Base-by-base conservation (phyloP, 2,329 filamentous ascomycete species). In the Fusarium hostae region DNA sequence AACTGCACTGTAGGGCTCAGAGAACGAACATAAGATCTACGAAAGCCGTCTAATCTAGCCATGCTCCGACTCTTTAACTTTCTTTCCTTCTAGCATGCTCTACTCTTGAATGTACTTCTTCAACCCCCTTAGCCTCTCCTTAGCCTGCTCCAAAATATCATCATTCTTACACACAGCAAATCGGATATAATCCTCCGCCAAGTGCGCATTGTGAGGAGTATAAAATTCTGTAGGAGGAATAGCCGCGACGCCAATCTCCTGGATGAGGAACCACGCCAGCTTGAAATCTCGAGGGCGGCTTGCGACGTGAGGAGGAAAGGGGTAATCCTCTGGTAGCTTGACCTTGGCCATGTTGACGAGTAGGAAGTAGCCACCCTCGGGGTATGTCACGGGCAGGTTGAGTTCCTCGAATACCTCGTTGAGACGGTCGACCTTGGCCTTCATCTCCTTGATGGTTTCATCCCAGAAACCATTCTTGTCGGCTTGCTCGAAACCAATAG, bases 181-280 rank as follows among this genome's bases (percentile, higher is more conserved):
- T 28, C 96, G 88, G 77, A 99, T 87, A 84, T 97, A 99, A 77
- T 98, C 92, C 85, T 98, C 93, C 0, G 93, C 96, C 75, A 98
- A 89, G 76, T 93, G 90, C 32, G 92, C 90, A 78, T 97, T 97
- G 45, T 82, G 84, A 22, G 94, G 91, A 1, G 95, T 98, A 81
- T 98, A 98, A 82, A 99, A 99, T 82, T 99, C 96, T 0, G 95
- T 97, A 0, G 96, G 96, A 22, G 96, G 96, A 70, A 99, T 98
- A 12, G 95, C 95, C 5, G 96, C 96, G 32, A 99, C 94, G 13
- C 96, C 96, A 24, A 99, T 86, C 84, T 99, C 95, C 80, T 95
- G 95, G 82, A 99, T 99, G 76, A 98, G 83, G 84, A 98, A 98
- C 95, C 95, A 99, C 39, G 91, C 90, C 50, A 99, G 88, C 86